Base-by-base conservation (phyloP, 2,329 filamentous ascomycete genomes). In the Aspergillus quadricinctus region DNA sequence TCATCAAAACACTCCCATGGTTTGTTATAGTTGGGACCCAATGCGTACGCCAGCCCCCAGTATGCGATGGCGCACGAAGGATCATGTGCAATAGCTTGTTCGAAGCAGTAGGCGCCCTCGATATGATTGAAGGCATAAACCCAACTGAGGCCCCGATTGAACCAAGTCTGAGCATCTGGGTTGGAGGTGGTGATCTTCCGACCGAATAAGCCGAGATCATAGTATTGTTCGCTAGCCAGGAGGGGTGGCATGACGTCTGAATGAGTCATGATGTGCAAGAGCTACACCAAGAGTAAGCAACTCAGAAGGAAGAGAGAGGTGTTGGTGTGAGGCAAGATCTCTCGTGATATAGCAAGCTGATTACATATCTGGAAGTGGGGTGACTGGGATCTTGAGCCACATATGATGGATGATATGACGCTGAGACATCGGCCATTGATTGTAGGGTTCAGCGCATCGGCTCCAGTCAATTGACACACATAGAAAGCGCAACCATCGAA, bases 21-120 rank as follows among this genome's bases (percentile, higher is more conserved):
- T 58, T 81, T 81, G 66, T 82, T 81, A 66, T 82, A 82, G 59
- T 81, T 81, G 1, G 79, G 78, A 3, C 79, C 79, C 2, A 78
- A 66, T 2, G 77, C 74, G 60, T 78, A 81, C 2, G 79, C 77
- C 5, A 80, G 65, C 0, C 79, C 80, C 78, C 78, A 82, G 56
- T 79, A 75, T 2, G 74, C 77, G 69, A 81, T 77, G 1, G 72
- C 71, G 57, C 76, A 80, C 2, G 66, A 49, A 0, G 72, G 64
- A 57, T 82, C 79, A 49, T 74, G 66, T 1, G 60, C 57, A 17
- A 77, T 74, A 2, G 77, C 77, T 25, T 71, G 68, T 50, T 76
- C 67, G 52, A 81, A 81, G 60, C 79, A 81, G 19, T 53, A 57
- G 8, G 54, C 64, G 2, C 70, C 70, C 52, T 75, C 73, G 23